Conservation (phyloP, 768 basidiomycete species). For the Macrocybe gigantea region DNA sequence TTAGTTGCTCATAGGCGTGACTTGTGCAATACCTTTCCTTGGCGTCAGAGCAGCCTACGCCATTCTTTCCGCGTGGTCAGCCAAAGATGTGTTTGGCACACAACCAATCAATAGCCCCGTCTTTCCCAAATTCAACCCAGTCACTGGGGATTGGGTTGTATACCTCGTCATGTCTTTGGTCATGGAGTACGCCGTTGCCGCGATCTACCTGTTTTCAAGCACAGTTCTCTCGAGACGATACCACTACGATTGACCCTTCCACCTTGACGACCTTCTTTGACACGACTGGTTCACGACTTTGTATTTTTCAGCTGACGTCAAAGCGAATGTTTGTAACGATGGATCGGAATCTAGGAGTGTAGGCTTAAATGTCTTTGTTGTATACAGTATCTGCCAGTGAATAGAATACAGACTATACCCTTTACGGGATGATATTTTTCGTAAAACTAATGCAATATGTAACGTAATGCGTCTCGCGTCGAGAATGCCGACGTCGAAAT, state of each 20-base stretch:
- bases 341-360: too few species aligned
- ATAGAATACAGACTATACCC: too few species aligned
- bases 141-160: constrained; percentile 51
- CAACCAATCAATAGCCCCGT: constrained; percentile 30
- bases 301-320: too few species aligned
- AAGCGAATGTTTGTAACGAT: too few species aligned
- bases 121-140: constrained; percentile 50
- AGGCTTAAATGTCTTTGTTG: too few species aligned
- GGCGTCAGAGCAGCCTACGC: constrained; percentile 53
- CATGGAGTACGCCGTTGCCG: constrained; percentile 50
- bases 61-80: constrained; percentile 53
- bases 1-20: constrained; percentile 53
- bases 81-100: constrained; percentile 37
- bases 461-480: too few species aligned
- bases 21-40: constrained; percentile 53
- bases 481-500: too few species aligned
- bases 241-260: constrained; percentile 5
- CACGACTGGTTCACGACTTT: too few species aligned
- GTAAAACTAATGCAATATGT: too few species aligned
- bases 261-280: background rate
- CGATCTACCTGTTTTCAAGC: constrained; percentile 43
- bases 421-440: too few species aligned
- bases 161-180: constrained; percentile 55
- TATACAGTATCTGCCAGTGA: too few species aligned
- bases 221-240: constrained; percentile 32